A percentile compares a stretch with the other conserved stretches of the same genome.
phyloP scores from a whole-genome alignment of 805 yeast genomes.

The Teunomyces atbi region DNA sequence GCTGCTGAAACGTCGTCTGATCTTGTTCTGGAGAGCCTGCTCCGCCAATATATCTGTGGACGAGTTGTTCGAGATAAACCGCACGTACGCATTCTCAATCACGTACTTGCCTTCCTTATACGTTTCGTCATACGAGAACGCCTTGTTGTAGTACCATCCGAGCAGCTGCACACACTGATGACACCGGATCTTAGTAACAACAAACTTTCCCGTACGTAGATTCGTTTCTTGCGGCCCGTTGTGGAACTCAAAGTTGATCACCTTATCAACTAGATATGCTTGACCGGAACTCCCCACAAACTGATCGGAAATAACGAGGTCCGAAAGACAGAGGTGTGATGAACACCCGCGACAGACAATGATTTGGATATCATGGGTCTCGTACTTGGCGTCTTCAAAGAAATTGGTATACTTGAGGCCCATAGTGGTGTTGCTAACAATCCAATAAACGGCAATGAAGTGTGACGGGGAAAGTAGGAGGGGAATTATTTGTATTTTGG shows the following conservation, averaged over 20 bases:
- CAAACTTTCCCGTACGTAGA: conserved; percentile 41
- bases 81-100: conserved; percentile 37
- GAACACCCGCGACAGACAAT: conserved; percentile 42
- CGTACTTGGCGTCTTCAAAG: conserved; percentile 37
- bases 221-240: conserved; percentile 27
- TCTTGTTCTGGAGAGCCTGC: conserved; percentile 25
- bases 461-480: too few relatives aligned
- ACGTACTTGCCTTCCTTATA: conserved; percentile 47
- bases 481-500: not conserved
- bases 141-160: conserved; percentile 44
- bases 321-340: conserved; percentile 39
- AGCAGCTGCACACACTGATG: conserved; percentile 35
- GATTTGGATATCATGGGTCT: conserved; percentile 34
- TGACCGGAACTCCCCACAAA: conserved; percentile 41
- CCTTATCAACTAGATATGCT: conserved; percentile 39
- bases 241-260: conserved; percentile 34
- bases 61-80: conserved; percentile 34
- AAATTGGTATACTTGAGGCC: conserved; percentile 41
- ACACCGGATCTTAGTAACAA: conserved; percentile 36
- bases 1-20: conserved; percentile 22
- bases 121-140: conserved; percentile 32
- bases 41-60: conserved; percentile 32
- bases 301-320: conserved; percentile 35
- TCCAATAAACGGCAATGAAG: not conserved
- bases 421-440: conserved; percentile 20